Evolutionary conservation across 177 flowering plant genomes (phyloP).

Genomic region (Vitis hybrid): DNA sequence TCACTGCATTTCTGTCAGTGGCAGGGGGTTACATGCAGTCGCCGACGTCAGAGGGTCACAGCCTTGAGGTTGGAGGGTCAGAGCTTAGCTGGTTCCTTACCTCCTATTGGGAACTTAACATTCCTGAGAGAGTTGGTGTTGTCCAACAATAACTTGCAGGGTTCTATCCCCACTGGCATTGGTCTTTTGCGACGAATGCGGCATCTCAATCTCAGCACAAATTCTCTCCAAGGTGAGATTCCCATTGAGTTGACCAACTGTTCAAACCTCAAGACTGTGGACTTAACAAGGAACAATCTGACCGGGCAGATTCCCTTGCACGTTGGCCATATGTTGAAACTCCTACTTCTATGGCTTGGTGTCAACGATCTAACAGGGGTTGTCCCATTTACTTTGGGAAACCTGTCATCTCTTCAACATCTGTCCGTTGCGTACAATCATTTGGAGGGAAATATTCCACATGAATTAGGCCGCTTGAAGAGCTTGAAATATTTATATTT

Average conservation of each 20-base stretch:
- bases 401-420: conserved; percentile 26
- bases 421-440: conserved; percentile 15
- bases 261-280: conserved; percentile 11
- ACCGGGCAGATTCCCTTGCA: conserved; percentile 30
- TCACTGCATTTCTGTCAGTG: conserved; percentile 37
- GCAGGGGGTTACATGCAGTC: conserved; percentile 39
- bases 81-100: conserved; percentile 31
- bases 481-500: conserved; percentile 13
- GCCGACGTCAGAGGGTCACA: conserved; percentile 20
- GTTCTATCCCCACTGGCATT: no score
- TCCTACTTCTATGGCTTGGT: background rate
- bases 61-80: conserved; percentile 11
- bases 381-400: conserved; percentile 36
- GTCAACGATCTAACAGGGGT: conserved; percentile 27
- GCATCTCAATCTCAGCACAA: no score
- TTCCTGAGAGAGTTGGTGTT: conserved; percentile 31
- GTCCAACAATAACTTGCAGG: conserved; percentile 20
- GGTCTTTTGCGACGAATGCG: no score
- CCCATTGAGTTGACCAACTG: conserved; percentile 20
- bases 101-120: conserved; percentile 42
- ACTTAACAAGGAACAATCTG: conserved; percentile 16
- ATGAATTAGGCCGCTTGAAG: conserved; percentile 14
- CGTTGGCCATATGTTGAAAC: conserved; percentile 4
- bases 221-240: no score
- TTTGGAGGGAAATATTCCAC: conserved; percentile 41